Percentiles rank a stretch among this genome's conserved stretches.
phyloP scores from a whole-genome alignment of 345 rosid species.

The Brassica juncea region DNA sequence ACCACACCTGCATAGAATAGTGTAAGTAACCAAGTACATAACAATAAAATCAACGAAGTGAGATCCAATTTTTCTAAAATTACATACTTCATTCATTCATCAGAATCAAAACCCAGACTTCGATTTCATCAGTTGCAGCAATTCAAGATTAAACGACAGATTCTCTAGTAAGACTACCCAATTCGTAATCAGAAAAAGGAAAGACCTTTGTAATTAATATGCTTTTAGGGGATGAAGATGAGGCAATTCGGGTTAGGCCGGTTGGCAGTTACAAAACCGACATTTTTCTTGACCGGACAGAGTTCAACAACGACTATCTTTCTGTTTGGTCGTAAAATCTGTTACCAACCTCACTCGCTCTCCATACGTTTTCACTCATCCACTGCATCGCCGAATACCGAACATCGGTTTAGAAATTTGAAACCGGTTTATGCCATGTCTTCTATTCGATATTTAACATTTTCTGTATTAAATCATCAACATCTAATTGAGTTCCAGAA shows the following conservation, averaged over 20 bases:
- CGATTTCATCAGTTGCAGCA: not conserved
- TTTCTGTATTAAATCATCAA: not conserved
- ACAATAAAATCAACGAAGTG: not conserved
- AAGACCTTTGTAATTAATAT: not conserved
- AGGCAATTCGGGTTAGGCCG: not conserved
- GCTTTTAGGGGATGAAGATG: slow-evolving; percentile 1
- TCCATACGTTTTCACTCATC: slow-evolving; percentile 5
- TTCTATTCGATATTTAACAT: not conserved
- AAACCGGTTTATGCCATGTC: slow-evolving; percentile 13
- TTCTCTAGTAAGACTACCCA: not conserved
- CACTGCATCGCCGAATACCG: not conserved
- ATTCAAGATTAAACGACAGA: not conserved
- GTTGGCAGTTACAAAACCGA: slow-evolving; percentile 9
- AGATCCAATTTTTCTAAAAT: not conserved
- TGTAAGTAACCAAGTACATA: not conserved
- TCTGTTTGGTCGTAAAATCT: slow-evolving; percentile 1
- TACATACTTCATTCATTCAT: not conserved
- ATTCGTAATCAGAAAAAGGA: not conserved
- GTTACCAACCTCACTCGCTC: not conserved
- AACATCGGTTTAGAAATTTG: slow-evolving; percentile 10
- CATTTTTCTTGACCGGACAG: not conserved
- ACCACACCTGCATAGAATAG: slow-evolving; percentile 23
- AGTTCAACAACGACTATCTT: not conserved
- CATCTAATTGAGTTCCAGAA: not conserved
- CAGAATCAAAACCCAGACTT: not conserved